Percentiles rank a stretch among this genome's conserved stretches.
Evolutionary conservation across 2,329 filamentous ascomycete species (phyloP).

Genomic region (Venturia aucupariae): DNA sequence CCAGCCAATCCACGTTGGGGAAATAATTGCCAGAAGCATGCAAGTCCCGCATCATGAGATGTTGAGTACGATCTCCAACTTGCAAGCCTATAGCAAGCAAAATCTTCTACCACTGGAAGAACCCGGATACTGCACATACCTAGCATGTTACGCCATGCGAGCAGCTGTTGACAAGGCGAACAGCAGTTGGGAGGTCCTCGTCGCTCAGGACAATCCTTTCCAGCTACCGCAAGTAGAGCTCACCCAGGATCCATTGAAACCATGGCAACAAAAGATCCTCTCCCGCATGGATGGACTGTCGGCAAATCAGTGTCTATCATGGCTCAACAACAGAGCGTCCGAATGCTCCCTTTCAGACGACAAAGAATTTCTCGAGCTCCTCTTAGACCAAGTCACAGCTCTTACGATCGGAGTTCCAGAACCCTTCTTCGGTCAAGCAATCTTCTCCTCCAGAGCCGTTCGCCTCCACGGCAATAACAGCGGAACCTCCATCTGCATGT

Average conservation of each 20-base stretch:
- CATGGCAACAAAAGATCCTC: slow-evolving; percentile 26
- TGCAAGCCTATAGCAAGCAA: slow-evolving; percentile 49
- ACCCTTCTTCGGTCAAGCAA: slow-evolving; percentile 32
- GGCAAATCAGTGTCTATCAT: slow-evolving; percentile 22
- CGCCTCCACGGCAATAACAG: slow-evolving; percentile 25
- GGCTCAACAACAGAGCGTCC: slow-evolving; percentile 24
- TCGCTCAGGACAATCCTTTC: slow-evolving; percentile 31
- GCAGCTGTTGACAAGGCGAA: slow-evolving; percentile 29
- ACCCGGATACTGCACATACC: slow-evolving; percentile 14
- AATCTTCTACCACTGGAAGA: slow-evolving; percentile 26
- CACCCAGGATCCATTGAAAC: slow-evolving; percentile 22
- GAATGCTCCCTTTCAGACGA: slow-evolving; percentile 21
- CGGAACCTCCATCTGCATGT: slow-evolving; percentile 22
- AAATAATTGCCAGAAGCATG: slow-evolving; percentile 61
- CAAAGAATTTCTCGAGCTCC: slow-evolving; percentile 27
- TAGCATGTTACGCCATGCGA: slow-evolving; percentile 28
- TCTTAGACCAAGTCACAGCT: slow-evolving; percentile 24
- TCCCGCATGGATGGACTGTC: slow-evolving; percentile 18
- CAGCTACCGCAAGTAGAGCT: slow-evolving; percentile 38
- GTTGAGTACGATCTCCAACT: slow-evolving; percentile 49
- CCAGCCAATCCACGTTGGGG: slow-evolving; percentile 46
- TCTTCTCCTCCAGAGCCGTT: slow-evolving; percentile 35
- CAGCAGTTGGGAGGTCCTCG: slow-evolving; percentile 37
- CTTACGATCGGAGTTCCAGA: slow-evolving; percentile 29
- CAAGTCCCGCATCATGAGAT: slow-evolving; percentile 61